phyloP scores from a whole-genome alignment of 768 basidiomycete genomes.

The Mrakia frigida region DNA sequence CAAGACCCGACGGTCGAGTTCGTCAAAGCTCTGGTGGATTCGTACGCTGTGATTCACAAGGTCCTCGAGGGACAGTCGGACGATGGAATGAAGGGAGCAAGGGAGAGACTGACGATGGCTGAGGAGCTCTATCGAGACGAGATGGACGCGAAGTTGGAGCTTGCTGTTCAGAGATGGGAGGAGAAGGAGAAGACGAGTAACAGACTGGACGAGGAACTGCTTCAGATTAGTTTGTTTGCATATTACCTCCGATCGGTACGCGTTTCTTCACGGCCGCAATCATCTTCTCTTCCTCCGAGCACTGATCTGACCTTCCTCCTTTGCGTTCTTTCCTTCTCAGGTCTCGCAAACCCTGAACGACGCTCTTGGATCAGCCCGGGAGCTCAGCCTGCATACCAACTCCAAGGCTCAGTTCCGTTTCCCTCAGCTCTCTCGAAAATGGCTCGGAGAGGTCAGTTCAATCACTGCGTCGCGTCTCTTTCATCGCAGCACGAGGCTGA shows the following conservation, averaged over 20 bases:
- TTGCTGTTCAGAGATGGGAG: constrained; percentile 25
- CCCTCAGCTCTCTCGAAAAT: constrained; percentile 18
- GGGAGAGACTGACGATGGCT: background rate
- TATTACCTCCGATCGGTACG: background rate
- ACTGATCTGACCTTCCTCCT: too few species aligned
- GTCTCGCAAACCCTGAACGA: constrained; percentile 18
- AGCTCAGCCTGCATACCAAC: constrained; percentile 8
- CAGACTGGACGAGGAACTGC: constrained; percentile 24
- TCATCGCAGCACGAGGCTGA: background rate
- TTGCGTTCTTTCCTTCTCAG: background rate
- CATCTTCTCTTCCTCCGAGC: background rate
- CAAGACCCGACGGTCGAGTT: constrained; percentile 20
- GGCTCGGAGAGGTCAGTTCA: constrained; percentile 16
- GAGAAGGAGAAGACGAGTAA: background rate
- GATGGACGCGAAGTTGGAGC: constrained; percentile 23
- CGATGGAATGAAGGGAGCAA: background rate
- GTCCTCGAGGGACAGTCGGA: constrained; percentile 16
- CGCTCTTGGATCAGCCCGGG: background rate
- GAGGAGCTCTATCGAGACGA: background rate
- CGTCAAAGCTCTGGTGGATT: background rate
- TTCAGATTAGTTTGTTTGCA: constrained; percentile 26
- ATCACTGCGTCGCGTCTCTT: background rate
- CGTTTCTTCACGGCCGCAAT: background rate
- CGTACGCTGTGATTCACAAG: constrained; percentile 22
- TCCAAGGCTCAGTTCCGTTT: background rate